Conservation (phyloP, 345 rosid genomes). For the Streptanthus diversifolius region DNA sequence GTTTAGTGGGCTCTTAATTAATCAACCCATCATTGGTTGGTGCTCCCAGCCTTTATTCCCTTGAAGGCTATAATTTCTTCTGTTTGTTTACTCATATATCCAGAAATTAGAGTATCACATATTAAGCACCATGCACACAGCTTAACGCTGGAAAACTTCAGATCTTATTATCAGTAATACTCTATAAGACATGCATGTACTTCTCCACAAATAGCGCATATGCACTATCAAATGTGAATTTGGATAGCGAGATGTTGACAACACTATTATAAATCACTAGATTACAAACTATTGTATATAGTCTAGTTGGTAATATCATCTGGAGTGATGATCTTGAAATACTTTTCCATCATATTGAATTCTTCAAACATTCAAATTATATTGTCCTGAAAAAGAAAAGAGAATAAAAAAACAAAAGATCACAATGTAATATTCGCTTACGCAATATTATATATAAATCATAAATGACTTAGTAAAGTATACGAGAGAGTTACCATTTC, state of each 20-base stretch:
- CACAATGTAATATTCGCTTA: neutral
- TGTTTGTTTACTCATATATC: neutral
- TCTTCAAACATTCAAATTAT: neutral
- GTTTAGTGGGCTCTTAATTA: neutral
- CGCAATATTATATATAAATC: neutral
- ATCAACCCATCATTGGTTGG: neutral
- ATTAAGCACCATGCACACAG: neutral
- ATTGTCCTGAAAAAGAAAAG: neutral
- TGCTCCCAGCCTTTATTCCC: neutral
- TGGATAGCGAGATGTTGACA: neutral
- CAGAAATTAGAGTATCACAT: neutral
- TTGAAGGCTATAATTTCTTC: neutral
- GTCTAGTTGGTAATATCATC: neutral
- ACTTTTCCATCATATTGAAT: neutral
- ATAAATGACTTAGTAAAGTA: neutral
- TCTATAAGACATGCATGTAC: neutral
- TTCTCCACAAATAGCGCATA: neutral
- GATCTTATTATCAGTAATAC: neutral
- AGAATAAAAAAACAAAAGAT: neutral
- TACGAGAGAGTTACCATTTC: constrained; percentile 8
- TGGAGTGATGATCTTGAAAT: neutral
- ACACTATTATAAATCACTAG: neutral
- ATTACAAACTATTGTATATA: neutral
- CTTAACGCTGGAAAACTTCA: neutral
- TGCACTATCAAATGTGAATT: neutral